Evolutionary conservation across 2,329 filamentous ascomycete species (phyloP), one percentile per base, ranked within the genome.

Genomic region (Cytospora schulzeri): DNA sequence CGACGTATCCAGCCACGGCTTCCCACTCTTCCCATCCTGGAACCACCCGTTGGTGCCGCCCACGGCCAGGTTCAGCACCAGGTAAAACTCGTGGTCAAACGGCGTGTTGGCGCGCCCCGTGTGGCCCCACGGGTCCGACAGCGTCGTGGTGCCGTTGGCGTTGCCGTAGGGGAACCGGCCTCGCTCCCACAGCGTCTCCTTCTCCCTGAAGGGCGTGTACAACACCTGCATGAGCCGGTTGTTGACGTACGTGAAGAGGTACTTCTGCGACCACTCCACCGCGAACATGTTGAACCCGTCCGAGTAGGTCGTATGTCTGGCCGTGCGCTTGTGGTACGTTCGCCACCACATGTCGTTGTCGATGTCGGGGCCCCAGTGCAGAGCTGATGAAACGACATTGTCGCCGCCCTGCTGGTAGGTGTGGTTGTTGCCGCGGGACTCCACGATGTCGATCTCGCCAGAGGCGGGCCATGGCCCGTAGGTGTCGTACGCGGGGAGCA

Each of bases 11-110:
- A 92, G 81, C 92, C 92, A 96, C 1, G 92, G 92, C 81, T 96
- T 96, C 35, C 82, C 84, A 51, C 82, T 82, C 69, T 83, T 79
- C 24, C 88, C 86, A 73, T 96, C 91, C 71, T 89, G 80, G 72
- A 95, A 96, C 91, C 91, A 96, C 45, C 91, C 91, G 69, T 93
- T 93, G 26, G 88, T 92, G 57, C 87, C 87, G 33, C 91, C 91
- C 9, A 93, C 90, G 14, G 87, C 90, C 4, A 93, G 80, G 71
- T 91, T 91, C 63, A 94, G 74, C 69, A 93, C 89, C 54, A 94
- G 83, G 71, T 91, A 93, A 72, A 93, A 93, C 19, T 84, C 77
- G 68, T 91, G 83, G 72, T 93, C 91, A 70, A 94, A 94, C 0
- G 91, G 91, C 0, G 90, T 87, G 66, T 88, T 85, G 45, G 82